phyloP scores from a whole-genome alignment of 305 asterid genomes.

The Fraxinus albicans region DNA sequence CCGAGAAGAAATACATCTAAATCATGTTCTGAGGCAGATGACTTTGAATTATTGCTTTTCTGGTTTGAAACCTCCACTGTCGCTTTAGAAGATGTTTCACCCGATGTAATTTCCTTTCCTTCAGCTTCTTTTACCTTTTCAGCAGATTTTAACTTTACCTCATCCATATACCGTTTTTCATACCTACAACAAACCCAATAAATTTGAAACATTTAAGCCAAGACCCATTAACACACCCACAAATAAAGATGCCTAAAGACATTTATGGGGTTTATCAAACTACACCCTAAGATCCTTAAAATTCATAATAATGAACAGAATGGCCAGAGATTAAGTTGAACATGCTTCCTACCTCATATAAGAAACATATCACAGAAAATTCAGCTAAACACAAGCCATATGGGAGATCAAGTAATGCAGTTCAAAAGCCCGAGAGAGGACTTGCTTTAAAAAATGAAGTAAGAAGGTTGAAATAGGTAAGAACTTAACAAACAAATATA shows the following conservation, averaged over 20 bases:
- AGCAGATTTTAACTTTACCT: conserved; percentile 45
- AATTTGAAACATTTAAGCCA: conserved; percentile 16
- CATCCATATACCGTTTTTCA: conserved; percentile 69
- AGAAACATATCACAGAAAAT: not conserved
- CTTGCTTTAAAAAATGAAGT: not conserved
- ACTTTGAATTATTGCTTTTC: conserved; percentile 41
- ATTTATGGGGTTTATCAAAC: not conserved
- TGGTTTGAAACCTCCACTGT: conserved; percentile 36
- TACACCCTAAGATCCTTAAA: not conserved
- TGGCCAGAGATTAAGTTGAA: not conserved
- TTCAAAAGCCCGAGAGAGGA: not conserved
- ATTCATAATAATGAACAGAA: not conserved
- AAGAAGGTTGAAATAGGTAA: not conserved
- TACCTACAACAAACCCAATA: conserved; percentile 43
- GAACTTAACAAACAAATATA: not conserved
- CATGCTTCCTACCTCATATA: not conserved
- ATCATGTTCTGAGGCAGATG: conserved; percentile 69
- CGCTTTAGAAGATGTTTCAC: conserved; percentile 43
- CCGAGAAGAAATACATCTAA: conserved; percentile 81
- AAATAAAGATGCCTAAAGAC: conserved; percentile 10
- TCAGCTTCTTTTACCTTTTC: conserved; percentile 49
- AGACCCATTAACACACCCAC: not conserved
- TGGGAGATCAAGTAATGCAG: not conserved
- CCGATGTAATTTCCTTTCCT: conserved; percentile 42
- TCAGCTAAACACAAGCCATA: not conserved